Evolutionary conservation across 2,329 filamentous ascomycete species (phyloP).

Genomic region (Aureobasidium leucospermi): DNA sequence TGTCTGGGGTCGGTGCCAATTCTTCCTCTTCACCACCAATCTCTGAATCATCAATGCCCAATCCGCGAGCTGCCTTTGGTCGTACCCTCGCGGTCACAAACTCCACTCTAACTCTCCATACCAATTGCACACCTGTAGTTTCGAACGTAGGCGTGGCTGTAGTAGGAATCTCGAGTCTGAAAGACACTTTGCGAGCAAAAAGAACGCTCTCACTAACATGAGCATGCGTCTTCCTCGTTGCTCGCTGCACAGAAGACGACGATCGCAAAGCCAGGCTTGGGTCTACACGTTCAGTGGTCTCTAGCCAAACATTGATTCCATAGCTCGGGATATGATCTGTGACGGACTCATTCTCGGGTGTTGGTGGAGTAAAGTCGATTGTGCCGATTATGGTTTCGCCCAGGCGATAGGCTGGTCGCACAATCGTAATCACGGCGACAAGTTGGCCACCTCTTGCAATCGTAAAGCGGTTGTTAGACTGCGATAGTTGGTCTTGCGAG

Average conservation of each 20-base stretch:
- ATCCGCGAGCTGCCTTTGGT: conserved; percentile 15
- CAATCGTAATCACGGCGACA: conserved; percentile 85
- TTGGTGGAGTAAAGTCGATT: conserved; percentile 63
- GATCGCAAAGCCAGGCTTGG: conserved; percentile 74
- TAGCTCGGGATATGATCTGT: conserved; percentile 61
- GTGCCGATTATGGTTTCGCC: conserved; percentile 80
- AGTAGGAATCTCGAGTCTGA: conserved; percentile 75
- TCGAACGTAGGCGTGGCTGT: conserved; percentile 84
- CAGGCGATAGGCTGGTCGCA: conserved; percentile 78
- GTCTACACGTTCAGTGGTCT: conserved; percentile 79
- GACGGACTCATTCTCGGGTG: not conserved
- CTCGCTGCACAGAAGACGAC: conserved; percentile 75
- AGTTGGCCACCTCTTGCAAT: conserved; percentile 85
- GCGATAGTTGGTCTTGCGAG: conserved; percentile 24
- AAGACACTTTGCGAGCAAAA: conserved; percentile 70
- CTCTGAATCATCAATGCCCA: conserved; percentile 31
- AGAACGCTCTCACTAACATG: conserved; percentile 74
- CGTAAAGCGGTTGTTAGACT: conserved; percentile 88
- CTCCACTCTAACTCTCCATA: conserved; percentile 85
- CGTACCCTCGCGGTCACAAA: conserved; percentile 70
- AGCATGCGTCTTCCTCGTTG: conserved; percentile 75
- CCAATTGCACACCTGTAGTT: conserved; percentile 77
- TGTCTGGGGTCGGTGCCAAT: conserved; percentile 48
- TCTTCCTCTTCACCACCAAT: conserved; percentile 56
- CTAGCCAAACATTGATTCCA: conserved; percentile 73